Conservation (phyloP, 2,329 filamentous ascomycete species). For the Podosphaera fusca region DNA sequence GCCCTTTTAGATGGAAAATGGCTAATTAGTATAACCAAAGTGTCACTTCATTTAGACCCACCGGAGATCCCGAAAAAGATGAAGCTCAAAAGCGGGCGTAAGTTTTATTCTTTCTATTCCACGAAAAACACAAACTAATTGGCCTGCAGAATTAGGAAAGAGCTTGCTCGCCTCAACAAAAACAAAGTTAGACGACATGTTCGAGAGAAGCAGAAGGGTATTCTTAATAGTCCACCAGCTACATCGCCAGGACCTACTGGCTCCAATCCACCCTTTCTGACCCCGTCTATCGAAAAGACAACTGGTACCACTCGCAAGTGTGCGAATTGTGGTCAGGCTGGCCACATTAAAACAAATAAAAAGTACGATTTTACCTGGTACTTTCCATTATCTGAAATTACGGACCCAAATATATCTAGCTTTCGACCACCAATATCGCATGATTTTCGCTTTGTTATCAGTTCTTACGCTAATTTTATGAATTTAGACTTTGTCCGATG, state of each 20-base stretch:
- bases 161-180: conserved; percentile 64
- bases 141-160: conserved; percentile 36
- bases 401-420: no score
- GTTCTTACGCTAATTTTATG: not conserved
- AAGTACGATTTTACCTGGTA: conserved; percentile 36
- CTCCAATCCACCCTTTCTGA: conserved; percentile 22
- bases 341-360: conserved; percentile 98
- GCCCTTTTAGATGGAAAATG: not conserved
- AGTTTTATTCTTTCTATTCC: not conserved
- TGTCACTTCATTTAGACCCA: conserved; percentile 35
- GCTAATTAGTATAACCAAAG: conserved; percentile 17
- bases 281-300: conserved; percentile 25
- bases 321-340: conserved; percentile 88
- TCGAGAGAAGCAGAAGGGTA: conserved; percentile 70
- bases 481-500: conserved; percentile 51
- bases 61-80: conserved; percentile 43
- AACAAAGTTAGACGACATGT: conserved; percentile 80
- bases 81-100: conserved; percentile 12
- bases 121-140: not conserved
- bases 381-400: not conserved
- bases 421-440: not conserved
- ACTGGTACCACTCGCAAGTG: conserved; percentile 70
- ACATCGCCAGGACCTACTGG: conserved; percentile 8
- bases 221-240: conserved; percentile 11
- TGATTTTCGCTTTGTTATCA: not conserved